Evolutionary conservation across 441 rosid species (phyloP).

Genomic region (Bocquillonia castaneifolia): DNA sequence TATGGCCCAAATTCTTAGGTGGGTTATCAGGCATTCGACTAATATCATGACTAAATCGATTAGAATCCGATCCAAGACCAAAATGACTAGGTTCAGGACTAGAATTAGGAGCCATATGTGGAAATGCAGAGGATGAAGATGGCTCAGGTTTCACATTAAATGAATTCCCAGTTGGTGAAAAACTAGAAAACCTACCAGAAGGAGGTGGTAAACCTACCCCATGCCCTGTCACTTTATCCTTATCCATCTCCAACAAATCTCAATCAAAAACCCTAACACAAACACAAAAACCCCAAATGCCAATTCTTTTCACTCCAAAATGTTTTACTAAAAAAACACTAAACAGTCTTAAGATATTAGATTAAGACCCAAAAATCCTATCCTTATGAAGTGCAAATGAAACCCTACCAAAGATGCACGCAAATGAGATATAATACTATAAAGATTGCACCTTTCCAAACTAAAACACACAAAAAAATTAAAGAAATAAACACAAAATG

Average conservation of each 20-base stretch:
- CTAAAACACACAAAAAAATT: too few species aligned
- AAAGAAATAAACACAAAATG: too few species aligned
- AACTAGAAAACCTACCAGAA: constrained; percentile 55
- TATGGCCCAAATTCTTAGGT: constrained; percentile 76
- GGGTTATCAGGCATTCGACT: constrained; percentile 92
- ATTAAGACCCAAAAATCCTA: too few species aligned
- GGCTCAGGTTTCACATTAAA: constrained; percentile 47
- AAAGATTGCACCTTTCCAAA: too few species aligned
- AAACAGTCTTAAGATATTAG: too few species aligned
- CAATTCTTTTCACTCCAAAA: background rate
- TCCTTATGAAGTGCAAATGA: too few species aligned
- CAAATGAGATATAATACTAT: too few species aligned
- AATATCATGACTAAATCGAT: constrained; percentile 68
- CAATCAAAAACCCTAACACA: constrained; percentile 11
- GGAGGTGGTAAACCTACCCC: constrained; percentile 60
- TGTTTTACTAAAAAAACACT: too few species aligned
- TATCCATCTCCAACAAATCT: constrained; percentile 50
- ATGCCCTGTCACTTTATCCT: constrained; percentile 52
- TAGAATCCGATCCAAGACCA: constrained; percentile 48
- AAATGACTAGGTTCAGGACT: constrained; percentile 36
- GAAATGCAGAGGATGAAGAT: constrained; percentile 35
- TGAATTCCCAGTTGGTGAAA: constrained; percentile 36
- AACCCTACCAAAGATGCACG: too few species aligned
- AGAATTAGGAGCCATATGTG: constrained; percentile 34
- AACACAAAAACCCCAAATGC: background rate